Evolutionary conservation across 495 filamentous ascomycete genomes (phyloP).

Genomic region (Lophium mytilinum): DNA sequence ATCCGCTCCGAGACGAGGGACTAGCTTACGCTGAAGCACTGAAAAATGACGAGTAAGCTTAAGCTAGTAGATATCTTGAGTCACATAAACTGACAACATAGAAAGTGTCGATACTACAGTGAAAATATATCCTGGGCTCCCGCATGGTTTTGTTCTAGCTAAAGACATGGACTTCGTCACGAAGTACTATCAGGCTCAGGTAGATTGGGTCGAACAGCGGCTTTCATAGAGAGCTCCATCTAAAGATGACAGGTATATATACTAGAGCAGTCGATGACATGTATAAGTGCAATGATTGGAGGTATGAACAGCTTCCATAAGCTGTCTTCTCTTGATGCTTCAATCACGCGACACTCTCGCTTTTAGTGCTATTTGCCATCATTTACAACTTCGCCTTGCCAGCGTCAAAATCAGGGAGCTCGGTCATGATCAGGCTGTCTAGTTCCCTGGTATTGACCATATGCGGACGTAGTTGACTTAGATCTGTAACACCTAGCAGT

Average conservation of each 20-base stretch:
- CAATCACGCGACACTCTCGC: too few species aligned
- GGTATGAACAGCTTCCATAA: too few species aligned
- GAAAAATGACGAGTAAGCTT: not conserved
- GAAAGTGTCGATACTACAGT: not conserved
- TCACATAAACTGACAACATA: not conserved
- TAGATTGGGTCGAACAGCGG: not conserved
- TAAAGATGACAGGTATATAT: too few species aligned
- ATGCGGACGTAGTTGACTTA: conserved; percentile 11
- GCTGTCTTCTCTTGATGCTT: too few species aligned
- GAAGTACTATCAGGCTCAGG: not conserved
- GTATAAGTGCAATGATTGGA: too few species aligned
- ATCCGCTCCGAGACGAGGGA: not conserved
- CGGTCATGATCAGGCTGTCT: not conserved
- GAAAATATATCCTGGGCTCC: not conserved
- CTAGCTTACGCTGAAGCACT: not conserved
- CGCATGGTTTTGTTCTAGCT: not conserved
- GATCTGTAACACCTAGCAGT: conserved; percentile 14
- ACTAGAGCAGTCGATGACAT: too few species aligned
- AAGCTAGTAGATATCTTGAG: not conserved
- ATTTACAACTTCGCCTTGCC: not conserved
- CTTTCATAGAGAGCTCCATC: not conserved
- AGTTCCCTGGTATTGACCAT: conserved; percentile 12
- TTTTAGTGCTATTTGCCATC: too few species aligned
- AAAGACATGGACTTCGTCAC: not conserved
- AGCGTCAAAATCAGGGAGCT: not conserved